Evolutionary conservation across 1,139 yeast genomes (phyloP).

Genomic region (Wickerhamiella infanticola): DNA sequence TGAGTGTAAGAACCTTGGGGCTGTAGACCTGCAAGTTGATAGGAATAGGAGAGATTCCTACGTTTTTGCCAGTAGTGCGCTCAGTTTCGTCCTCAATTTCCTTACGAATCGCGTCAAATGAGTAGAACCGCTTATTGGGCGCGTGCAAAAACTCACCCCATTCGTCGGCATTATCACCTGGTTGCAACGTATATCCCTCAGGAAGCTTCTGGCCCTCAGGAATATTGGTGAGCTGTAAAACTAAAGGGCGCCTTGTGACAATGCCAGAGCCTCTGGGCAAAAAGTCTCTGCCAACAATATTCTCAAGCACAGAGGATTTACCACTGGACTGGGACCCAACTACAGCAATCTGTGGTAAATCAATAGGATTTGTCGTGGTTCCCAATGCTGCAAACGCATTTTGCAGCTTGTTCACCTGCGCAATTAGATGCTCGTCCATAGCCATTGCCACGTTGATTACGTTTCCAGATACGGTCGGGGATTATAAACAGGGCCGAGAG

Average conservation of each 20-base stretch:
- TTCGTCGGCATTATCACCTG: conserved; percentile 49
- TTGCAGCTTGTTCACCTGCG: conserved; percentile 83
- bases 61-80: conserved; percentile 79
- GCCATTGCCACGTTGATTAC: not conserved
- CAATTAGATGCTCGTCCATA: conserved; percentile 84
- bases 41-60: conserved; percentile 83
- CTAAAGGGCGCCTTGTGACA: conserved; percentile 82
- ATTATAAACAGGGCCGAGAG: conserved; percentile 38
- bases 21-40: conserved; percentile 86
- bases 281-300: conserved; percentile 78
- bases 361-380: conserved; percentile 26
- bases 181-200: conserved; percentile 52
- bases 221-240: conserved; percentile 63
- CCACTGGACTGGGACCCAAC: conserved; percentile 88
- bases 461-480: not conserved
- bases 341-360: conserved; percentile 87
- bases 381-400: conserved; percentile 30
- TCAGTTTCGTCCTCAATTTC: conserved; percentile 92
- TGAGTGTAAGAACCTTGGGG: conserved; percentile 89
- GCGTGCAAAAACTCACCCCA: conserved; percentile 96
- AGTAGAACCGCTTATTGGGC: conserved; percentile 72
- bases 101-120: conserved; percentile 76
- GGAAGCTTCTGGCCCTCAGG: conserved; percentile 71
- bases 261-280: conserved; percentile 90
- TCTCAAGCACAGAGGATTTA: conserved; percentile 69